A percentile compares a stretch with the other conserved stretches of the same genome.
These are phyloP conservation scores for Deinandra increscens DNA, from an alignment of 129 eudicot species.

Conservation along the genomic window DNA sequence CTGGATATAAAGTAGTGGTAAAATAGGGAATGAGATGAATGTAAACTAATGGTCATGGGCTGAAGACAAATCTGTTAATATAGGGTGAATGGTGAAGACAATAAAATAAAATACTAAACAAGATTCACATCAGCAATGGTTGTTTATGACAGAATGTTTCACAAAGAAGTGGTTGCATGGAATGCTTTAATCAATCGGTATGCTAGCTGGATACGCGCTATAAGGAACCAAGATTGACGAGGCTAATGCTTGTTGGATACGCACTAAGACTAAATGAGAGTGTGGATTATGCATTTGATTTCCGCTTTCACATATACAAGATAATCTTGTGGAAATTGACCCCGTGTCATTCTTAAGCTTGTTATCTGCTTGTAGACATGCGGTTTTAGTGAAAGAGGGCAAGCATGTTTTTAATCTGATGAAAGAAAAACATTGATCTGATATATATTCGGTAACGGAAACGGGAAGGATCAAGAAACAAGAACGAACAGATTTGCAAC, in stretches of 20 bases:
- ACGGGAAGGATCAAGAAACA: no score
- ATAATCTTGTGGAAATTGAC: constrained; percentile 45
- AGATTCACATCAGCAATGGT: constrained; percentile 39
- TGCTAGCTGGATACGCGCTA: no score
- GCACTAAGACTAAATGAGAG: constrained; percentile 51
- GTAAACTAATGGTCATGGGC: no score
- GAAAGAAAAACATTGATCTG: constrained; percentile 38
- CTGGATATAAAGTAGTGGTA: no score
- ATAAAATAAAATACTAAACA: no score
- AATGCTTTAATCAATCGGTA: constrained; percentile 61
- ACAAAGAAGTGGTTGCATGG: constrained; percentile 59
- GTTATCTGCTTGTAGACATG: constrained; percentile 69
- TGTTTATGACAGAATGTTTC: constrained; percentile 45
- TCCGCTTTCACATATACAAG: constrained; percentile 51
- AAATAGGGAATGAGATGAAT: no score
- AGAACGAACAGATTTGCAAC: no score
- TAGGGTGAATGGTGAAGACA: no score
- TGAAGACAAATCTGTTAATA: no score
- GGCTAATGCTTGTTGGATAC: constrained; percentile 54
- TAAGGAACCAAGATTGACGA: constrained; percentile 53
- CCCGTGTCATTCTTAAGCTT: constrained; percentile 56
- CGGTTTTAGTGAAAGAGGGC: constrained; percentile 57
- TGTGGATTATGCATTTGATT: constrained; percentile 41
- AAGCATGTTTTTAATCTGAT: constrained; percentile 42
- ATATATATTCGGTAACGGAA: no score